Conservation (phyloP, 352 stramenopile species). For the Phytophthora vignae region DNA sequence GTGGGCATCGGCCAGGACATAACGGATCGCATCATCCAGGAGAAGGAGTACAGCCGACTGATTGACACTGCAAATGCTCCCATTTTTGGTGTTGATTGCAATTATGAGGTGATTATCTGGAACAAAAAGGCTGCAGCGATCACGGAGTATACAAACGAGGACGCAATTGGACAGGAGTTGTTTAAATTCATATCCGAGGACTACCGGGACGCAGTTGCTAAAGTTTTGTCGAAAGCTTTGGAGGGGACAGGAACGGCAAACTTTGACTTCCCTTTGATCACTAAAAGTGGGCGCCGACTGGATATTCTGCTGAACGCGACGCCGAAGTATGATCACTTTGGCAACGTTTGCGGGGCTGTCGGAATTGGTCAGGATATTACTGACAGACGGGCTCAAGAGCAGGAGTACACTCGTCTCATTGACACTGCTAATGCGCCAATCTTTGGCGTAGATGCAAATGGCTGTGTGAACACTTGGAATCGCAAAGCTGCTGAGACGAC, state of each 20-base stretch:
- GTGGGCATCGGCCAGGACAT: constrained; percentile 71
- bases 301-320: constrained; percentile 73
- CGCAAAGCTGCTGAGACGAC: constrained; percentile 82
- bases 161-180: constrained; percentile 76
- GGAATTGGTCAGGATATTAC: constrained; percentile 81
- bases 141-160: constrained; percentile 86
- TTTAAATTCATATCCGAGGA: constrained; percentile 74
- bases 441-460: constrained; percentile 75
- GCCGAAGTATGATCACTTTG: constrained; percentile 62
- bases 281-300: constrained; percentile 58
- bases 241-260: constrained; percentile 67
- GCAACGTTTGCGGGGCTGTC: constrained; percentile 65
- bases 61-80: constrained; percentile 77
- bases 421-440: constrained; percentile 89
- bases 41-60: constrained; percentile 71
- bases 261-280: constrained; percentile 80
- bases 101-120: constrained; percentile 83
- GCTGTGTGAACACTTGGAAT: constrained; percentile 87
- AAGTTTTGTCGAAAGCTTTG: constrained; percentile 64
- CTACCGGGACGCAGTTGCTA: constrained; percentile 63
- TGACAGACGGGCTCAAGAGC: constrained; percentile 69
- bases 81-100: constrained; percentile 71
- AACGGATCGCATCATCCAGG: constrained; percentile 65
- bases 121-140: constrained; percentile 88
- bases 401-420: constrained; percentile 85